Evolutionary conservation across 2,329 filamentous ascomycete genomes (phyloP).

Genomic region (Cytospora leucostoma): DNA sequence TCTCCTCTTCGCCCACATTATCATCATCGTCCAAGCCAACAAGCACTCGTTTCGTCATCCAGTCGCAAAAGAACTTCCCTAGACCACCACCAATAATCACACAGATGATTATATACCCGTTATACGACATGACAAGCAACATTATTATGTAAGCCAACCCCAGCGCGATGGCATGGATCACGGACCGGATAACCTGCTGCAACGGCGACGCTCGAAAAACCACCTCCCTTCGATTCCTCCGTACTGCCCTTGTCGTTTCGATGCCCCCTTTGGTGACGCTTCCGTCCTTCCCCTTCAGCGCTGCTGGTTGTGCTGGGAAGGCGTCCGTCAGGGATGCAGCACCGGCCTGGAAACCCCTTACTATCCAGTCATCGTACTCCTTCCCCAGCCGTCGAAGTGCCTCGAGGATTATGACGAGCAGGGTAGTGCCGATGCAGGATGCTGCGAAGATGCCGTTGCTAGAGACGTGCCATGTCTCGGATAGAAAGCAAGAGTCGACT

Average conservation of each 20-base stretch:
- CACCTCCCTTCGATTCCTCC: slow-evolving; percentile 29
- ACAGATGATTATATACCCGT: slow-evolving; percentile 47
- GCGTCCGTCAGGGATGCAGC: slow-evolving; percentile 26
- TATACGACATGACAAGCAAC: slow-evolving; percentile 50
- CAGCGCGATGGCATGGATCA: slow-evolving; percentile 44
- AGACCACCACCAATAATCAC: slow-evolving; percentile 51
- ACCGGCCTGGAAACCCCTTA: slow-evolving; percentile 42
- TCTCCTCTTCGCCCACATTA: slow-evolving; percentile 30
- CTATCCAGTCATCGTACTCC: slow-evolving; percentile 45
- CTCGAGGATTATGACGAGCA: slow-evolving; percentile 45
- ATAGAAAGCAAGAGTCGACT: slow-evolving; percentile 38
- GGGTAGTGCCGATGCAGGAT: slow-evolving; percentile 46
- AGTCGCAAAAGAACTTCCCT: slow-evolving; percentile 57
- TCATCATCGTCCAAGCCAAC: slow-evolving; percentile 32
- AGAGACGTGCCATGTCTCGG: slow-evolving; percentile 43
- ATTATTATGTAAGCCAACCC: slow-evolving; percentile 48
- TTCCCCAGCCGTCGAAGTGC: slow-evolving; percentile 43
- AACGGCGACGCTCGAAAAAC: slow-evolving; percentile 42
- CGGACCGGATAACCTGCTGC: slow-evolving; percentile 43
- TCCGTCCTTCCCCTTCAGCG: too few species aligned
- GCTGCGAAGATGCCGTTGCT: slow-evolving; percentile 45
- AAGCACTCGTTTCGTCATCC: slow-evolving; percentile 49
- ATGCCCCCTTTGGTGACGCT: slow-evolving; percentile 6
- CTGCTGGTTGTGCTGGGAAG: neutral
- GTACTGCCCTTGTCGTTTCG: neutral